Base-by-base conservation (phyloP, 2,329 filamentous ascomycete genomes). In the Colletotrichum theobromicola region DNA sequence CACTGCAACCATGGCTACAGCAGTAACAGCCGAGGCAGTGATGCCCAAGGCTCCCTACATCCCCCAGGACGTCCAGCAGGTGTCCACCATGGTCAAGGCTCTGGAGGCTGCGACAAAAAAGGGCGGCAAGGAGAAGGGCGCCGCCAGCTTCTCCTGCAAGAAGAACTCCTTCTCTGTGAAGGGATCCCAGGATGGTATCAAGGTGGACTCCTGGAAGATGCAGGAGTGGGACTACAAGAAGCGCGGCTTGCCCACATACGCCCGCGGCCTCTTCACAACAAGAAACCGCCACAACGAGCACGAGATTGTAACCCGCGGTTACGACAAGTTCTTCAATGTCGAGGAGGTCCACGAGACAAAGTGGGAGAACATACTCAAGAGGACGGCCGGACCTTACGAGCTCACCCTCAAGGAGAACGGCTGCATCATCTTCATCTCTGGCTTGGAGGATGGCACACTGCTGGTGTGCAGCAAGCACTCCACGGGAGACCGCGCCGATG, bases 381-480 rank as follows among this genome's bases (percentile, higher is more conserved):
- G 94, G 70, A 98, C 97, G 1, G 87, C 91, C 77, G 95, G 95
- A 0, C 97, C 97, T 0, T 99, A 98, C 79, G 97, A 99, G 85
- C 87, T 99, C 70, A 98, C 95, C 72, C 91, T 98, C 67, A 99
- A 99, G 86, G 97, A 99, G 85, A 99, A 99, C 80, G 97, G 97
- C n/a, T 99, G 97, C 84, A 99, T 99, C 84, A 98, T 99, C 78
- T 99, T 99, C 86, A 92, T 99, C 58, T 93, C 95, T 18, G 97
- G 96, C 16, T 88, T 99, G 26, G 94, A 97, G 80, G 96, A 98
- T 79, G 96, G 92, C 42, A 95, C 94, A 2, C 87, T 99, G 12
- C 88, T 99, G 9, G 96, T 99, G n/a, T 98, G 96, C 90, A 98
- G 96, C 88, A 99, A 99, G 82, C 97, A 99, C 83, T 98, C 97